phyloP scores from a whole-genome alignment of 441 rosid genomes.

The Jatropha podagrica region DNA sequence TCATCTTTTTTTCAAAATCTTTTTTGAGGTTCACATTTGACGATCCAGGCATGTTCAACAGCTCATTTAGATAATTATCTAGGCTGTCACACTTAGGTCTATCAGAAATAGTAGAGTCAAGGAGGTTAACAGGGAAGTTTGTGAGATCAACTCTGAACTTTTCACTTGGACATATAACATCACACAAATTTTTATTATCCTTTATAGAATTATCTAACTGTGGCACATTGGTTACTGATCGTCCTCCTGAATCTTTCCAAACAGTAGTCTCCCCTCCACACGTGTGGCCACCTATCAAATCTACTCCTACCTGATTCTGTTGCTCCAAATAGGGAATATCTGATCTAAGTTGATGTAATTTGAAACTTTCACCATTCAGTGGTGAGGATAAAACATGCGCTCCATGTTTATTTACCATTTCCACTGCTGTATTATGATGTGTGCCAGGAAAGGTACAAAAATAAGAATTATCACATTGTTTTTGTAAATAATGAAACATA shows the following conservation, averaged over 20 bases:
- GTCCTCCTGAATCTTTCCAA: slow-evolving; percentile 35
- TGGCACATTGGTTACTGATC: slow-evolving; percentile 34
- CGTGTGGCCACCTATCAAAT: slow-evolving; percentile 27
- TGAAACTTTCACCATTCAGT: slow-evolving; percentile 39
- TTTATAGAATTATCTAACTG: slow-evolving; percentile 36
- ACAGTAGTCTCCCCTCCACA: slow-evolving; percentile 44
- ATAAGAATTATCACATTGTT: slow-evolving; percentile 29
- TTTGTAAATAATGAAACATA: slow-evolving; percentile 32
- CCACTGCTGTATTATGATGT: slow-evolving; percentile 35
- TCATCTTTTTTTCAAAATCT: slow-evolving; percentile 36
- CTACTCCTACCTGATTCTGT: slow-evolving; percentile 42
- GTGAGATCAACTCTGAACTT: slow-evolving; percentile 36
- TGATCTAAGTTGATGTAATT: slow-evolving; percentile 36
- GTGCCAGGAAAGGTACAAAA: slow-evolving; percentile 34
- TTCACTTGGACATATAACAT: slow-evolving; percentile 48
- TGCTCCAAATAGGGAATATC: slow-evolving; percentile 43
- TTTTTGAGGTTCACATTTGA: slow-evolving; percentile 36
- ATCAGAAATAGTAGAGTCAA: slow-evolving; percentile 40
- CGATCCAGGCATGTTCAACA: slow-evolving; percentile 37
- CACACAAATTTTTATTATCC: slow-evolving; percentile 32
- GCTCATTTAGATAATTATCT: slow-evolving; percentile 37
- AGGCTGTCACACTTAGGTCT: slow-evolving; percentile 31
- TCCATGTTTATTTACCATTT: slow-evolving; percentile 39
- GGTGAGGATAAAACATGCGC: slow-evolving; percentile 36
- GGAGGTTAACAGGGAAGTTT: slow-evolving; percentile 31